Base-by-base conservation (phyloP, 2,329 filamentous ascomycete species). In the Fusarium sororula region DNA sequence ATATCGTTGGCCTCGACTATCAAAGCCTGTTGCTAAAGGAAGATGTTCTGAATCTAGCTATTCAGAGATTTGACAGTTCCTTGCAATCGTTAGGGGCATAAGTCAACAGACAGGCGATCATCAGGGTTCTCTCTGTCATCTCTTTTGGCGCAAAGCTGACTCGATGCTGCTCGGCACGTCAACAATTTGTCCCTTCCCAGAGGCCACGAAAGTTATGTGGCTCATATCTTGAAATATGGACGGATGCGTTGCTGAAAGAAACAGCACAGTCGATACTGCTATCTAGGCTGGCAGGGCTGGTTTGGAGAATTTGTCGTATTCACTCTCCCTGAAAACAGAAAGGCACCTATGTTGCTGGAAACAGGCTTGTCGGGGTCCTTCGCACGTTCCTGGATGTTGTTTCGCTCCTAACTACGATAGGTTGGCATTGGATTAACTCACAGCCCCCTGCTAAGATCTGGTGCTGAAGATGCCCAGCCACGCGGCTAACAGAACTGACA, bases 321-420 rank as follows among this genome's bases (percentile, higher is more conserved):
- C 30, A 18, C 67, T 53, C 38, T 65, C 63, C 39, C 70, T 70
- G 66, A 72, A 68, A 68, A 57, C 54, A 70, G 64, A 67, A 72
- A 64, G 42, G 55, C 48, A 65, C 67, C 48, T 55, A 30, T 28
- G 32, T 73, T 73, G 55, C 65, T 66, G 55, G 69, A 68, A 63
- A 75, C 42, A 72, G 54, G 53, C 32, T 44, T 64, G 66, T 47
- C 63, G 41, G 61, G 47, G 55, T 60, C 65, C 63, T 62, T 68
- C 41, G 60, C 26, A 48, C 30, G 68, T 74, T 63, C 62, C 70
- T 76, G 41, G 28, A 70, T 35, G 38, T 26, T 48, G 66, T 68
- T 71, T 65, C 60, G 44, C 57, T 59, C 55, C 47, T 58, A 44
- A 59, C 55, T 38, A 54, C 32, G 48, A 68, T 70, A 57, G 42